Percentiles rank a stretch among this genome's conserved stretches.
phyloP scores from a whole-genome alignment of 2,329 filamentous ascomycete genomes.

The Orbilia blumenaviensis region DNA sequence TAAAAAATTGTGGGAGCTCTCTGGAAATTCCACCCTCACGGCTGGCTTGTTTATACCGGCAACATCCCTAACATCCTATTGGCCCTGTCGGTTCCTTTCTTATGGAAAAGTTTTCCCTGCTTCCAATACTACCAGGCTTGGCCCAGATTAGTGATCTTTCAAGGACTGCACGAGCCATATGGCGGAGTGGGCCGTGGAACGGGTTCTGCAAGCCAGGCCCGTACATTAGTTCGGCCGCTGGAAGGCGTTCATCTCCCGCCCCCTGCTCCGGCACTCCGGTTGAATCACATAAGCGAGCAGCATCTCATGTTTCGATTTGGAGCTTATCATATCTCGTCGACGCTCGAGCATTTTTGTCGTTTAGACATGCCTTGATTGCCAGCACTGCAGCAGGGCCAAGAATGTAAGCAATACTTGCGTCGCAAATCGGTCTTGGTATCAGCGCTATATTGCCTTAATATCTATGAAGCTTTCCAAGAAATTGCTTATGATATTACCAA shows the following conservation, averaged over 20 bases:
- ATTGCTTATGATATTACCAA: neutral
- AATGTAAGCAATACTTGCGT: neutral
- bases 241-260: neutral
- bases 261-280: neutral
- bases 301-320: neutral
- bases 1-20: neutral
- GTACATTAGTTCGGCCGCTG: neutral
- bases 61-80: neutral
- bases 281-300: neutral
- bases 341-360: slow-evolving; percentile 2
- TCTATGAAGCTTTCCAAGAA: slow-evolving; percentile 1
- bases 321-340: neutral
- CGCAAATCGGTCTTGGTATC: slow-evolving; percentile 19
- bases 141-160: neutral
- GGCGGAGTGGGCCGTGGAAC: neutral
- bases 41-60: neutral
- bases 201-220: neutral
- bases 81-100: neutral
- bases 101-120: neutral
- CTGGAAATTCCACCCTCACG: neutral
- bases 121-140: neutral
- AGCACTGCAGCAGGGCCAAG: neutral
- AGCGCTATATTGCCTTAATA: neutral
- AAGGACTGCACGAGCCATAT: neutral
- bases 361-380: neutral